Percentiles rank a stretch among this genome's conserved stretches.
Conservation (phyloP, 441 rosid genomes). For the Breynia disticha region DNA sequence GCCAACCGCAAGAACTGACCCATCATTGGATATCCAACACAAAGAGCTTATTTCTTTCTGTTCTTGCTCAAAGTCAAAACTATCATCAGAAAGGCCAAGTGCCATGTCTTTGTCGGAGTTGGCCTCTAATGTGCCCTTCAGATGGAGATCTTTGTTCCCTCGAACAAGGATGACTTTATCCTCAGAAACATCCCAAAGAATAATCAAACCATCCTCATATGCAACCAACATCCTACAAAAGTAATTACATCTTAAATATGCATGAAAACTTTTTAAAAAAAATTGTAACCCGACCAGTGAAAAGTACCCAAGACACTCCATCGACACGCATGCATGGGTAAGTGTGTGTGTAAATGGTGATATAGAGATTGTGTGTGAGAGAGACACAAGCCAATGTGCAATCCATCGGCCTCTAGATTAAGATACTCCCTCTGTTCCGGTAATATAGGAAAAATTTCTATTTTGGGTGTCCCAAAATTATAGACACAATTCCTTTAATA, state of each 20-base stretch:
- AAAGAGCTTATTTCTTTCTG: conserved; percentile 63
- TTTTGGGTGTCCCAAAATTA: no score
- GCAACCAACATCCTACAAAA: conserved; percentile 67
- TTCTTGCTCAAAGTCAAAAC: conserved; percentile 23
- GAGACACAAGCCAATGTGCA: no score
- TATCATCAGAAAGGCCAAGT: conserved; percentile 19
- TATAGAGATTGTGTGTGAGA: no score
- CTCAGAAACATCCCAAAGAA: conserved; percentile 53
- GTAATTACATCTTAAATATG: conserved; percentile 12
- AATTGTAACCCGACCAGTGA: background rate
- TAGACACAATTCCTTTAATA: no score
- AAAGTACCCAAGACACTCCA: background rate
- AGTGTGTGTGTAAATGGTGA: background rate
- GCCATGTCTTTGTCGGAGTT: conserved; percentile 28
- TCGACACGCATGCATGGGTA: no score
- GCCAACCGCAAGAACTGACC: conserved; percentile 62
- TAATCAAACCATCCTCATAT: conserved; percentile 44
- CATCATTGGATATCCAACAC: conserved; percentile 64
- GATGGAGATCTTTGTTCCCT: conserved; percentile 52
- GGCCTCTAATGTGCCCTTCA: conserved; percentile 33
- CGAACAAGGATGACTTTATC: conserved; percentile 36
- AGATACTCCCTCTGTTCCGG: no score
- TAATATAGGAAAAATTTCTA: no score
- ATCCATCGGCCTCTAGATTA: no score
- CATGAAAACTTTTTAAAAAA: conserved; percentile 4